phyloP scores from a whole-genome alignment of 306 rosid species.

The Vachellia collinsii region DNA sequence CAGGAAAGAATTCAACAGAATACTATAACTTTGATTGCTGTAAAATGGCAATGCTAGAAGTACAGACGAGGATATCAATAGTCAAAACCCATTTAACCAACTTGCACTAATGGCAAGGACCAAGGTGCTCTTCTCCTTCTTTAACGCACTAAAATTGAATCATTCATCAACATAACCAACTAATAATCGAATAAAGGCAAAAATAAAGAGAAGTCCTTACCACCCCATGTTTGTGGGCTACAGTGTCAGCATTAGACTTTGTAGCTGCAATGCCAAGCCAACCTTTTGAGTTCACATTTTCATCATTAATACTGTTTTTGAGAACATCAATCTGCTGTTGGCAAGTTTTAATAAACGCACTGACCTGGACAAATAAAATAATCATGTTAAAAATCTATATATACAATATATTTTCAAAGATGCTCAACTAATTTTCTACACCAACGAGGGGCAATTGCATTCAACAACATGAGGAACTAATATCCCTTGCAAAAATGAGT shows the following conservation, averaged over 20 bases:
- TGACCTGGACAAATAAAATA: conserved; percentile 66
- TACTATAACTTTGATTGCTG: conserved; percentile 7
- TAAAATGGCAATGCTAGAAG: neutral
- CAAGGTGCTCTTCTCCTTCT: conserved; percentile 1
- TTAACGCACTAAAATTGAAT: neutral
- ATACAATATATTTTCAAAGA: conserved; percentile 28
- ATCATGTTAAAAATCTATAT: conserved; percentile 9
- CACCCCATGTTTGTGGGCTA: conserved; percentile 99
- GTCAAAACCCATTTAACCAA: neutral
- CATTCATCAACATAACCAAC: neutral
- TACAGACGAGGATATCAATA: conserved; percentile 1
- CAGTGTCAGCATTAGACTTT: conserved; percentile 75
- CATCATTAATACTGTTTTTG: conserved; percentile 76
- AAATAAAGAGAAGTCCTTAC: conserved; percentile 52
- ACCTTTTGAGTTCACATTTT: conserved; percentile 70
- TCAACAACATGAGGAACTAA: neutral
- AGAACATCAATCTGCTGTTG: conserved; percentile 90
- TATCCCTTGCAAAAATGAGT: neutral
- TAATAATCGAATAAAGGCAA: neutral
- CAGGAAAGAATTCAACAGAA: conserved; percentile 19
- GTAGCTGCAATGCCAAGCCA: conserved; percentile 75
- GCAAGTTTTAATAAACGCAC: conserved; percentile 88
- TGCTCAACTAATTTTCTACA: conserved; percentile 21
- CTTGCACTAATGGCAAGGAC: conserved; percentile 13
- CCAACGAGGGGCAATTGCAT: neutral